These are phyloP conservation scores for Atkinsonella hypoxylon DNA, from an alignment of 2,329 filamentous ascomycete species.

Conservation along the genomic window DNA sequence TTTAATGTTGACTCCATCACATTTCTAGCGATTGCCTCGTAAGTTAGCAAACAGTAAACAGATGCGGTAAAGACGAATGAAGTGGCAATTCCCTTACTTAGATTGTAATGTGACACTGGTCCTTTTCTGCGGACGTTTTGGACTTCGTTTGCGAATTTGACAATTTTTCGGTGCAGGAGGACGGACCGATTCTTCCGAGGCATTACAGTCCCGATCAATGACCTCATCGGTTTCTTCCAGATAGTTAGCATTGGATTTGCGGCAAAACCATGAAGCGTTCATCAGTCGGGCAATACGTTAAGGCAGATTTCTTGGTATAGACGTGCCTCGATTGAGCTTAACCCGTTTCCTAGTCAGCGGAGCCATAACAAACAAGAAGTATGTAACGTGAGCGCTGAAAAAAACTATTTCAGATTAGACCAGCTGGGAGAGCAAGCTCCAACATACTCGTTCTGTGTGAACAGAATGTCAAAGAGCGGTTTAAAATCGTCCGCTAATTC, in stretches of 20 bases:
- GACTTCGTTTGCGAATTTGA: not conserved
- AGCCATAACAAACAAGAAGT: slow-evolving; percentile 12
- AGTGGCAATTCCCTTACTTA: too few relatives aligned
- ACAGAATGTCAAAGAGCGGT: too few relatives aligned
- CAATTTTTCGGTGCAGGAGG: not conserved
- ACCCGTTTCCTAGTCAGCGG: slow-evolving; percentile 17
- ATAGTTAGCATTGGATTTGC: not conserved
- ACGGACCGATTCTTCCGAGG: not conserved
- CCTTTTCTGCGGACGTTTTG: not conserved
- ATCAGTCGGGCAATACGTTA: not conserved
- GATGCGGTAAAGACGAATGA: not conserved
- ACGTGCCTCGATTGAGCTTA: slow-evolving; percentile 11
- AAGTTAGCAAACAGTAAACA: not conserved
- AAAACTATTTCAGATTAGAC: too few relatives aligned
- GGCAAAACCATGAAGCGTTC: not conserved
- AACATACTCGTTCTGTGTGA: too few relatives aligned
- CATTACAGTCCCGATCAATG: not conserved
- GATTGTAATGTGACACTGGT: too few relatives aligned
- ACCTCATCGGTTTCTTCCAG: not conserved
- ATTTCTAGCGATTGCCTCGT: not conserved
- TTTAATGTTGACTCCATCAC: not conserved
- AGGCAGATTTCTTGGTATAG: not conserved
- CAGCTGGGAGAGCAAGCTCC: too few relatives aligned
- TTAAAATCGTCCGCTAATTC: too few relatives aligned
- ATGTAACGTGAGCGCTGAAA: too few relatives aligned